These are phyloP conservation scores for Picea glauca DNA, from an alignment of 75 land plant species.

Conservation along the genomic window DNA sequence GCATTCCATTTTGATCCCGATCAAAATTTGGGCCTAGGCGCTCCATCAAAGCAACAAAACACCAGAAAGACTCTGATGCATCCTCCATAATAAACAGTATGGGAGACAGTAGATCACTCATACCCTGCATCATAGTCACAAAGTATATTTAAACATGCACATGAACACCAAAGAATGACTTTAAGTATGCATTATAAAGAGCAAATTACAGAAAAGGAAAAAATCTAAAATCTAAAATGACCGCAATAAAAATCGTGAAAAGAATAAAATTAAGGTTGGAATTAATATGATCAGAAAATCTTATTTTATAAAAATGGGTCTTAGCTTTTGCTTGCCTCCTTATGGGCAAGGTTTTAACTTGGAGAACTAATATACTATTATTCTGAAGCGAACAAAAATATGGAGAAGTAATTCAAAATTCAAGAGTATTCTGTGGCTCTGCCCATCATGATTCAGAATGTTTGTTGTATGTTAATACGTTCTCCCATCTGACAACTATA, in stretches of 20 bases:
- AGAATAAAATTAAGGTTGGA: not conserved
- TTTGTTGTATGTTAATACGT: not conserved
- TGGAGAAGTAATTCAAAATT: no score
- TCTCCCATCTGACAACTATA: not conserved
- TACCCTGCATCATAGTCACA: slow-evolving; percentile 52
- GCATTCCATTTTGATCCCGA: slow-evolving; percentile 99
- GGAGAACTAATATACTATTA: no score
- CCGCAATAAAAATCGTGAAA: no score
- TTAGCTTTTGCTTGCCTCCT: not conserved
- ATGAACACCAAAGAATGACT: no score
- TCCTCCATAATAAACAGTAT: slow-evolving; percentile 85
- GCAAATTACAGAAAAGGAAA: no score
- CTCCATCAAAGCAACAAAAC: slow-evolving; percentile 94
- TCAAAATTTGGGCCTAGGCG: slow-evolving; percentile 95
- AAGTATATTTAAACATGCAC: no score
- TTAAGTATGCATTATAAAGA: no score
- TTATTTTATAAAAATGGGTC: not conserved
- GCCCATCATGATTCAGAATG: not conserved
- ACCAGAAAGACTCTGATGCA: slow-evolving; percentile 96
- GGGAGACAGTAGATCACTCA: slow-evolving; percentile 96
- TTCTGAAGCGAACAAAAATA: no score
- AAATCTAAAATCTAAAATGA: no score
- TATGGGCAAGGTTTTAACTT: no score
- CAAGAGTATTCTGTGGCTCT: no score
- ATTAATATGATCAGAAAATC: not conserved